Evolutionary conservation across 768 basidiomycete genomes (phyloP).

Genomic region (Macrolepiota fuliginosa): DNA sequence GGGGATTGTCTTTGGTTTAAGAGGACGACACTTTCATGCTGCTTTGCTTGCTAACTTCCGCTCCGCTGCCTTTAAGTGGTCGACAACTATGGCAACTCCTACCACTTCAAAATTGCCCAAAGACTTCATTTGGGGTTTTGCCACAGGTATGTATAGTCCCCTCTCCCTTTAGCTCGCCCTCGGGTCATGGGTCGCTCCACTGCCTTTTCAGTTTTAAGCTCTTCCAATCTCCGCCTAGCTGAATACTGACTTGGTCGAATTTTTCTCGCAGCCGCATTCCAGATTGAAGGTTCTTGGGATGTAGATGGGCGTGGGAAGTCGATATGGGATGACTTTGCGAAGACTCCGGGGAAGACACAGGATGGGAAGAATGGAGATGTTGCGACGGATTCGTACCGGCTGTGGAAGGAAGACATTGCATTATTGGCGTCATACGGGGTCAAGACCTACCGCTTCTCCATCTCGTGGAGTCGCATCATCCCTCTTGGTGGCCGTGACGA

Average conservation of each 20-base stretch:
- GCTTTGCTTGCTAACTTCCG: conserved; percentile 27
- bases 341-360: conserved; percentile 61
- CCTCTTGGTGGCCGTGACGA: conserved; percentile 72
- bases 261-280: conserved; percentile 52
- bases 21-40: conserved; percentile 25
- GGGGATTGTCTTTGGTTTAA: conserved; percentile 40
- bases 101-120: conserved; percentile 43
- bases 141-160: conserved; percentile 56
- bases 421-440: conserved; percentile 63
- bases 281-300: conserved; percentile 68
- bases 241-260: conserved; percentile 8
- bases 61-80: conserved; percentile 21
- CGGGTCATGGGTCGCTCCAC: not conserved
- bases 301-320: conserved; percentile 63
- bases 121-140: conserved; percentile 71
- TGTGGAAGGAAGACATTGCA: conserved; percentile 66
- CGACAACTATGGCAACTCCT: conserved; percentile 28
- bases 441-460: conserved; percentile 73
- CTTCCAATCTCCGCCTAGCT: conserved; percentile 1
- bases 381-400: conserved; percentile 68
- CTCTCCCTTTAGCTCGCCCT: conserved; percentile 5
- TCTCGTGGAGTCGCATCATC: conserved; percentile 75
- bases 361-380: conserved; percentile 69
- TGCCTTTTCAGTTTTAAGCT: not conserved
- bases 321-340: conserved; percentile 75